phyloP scores from a whole-genome alignment of 441 rosid genomes.

The Croton setiger region DNA sequence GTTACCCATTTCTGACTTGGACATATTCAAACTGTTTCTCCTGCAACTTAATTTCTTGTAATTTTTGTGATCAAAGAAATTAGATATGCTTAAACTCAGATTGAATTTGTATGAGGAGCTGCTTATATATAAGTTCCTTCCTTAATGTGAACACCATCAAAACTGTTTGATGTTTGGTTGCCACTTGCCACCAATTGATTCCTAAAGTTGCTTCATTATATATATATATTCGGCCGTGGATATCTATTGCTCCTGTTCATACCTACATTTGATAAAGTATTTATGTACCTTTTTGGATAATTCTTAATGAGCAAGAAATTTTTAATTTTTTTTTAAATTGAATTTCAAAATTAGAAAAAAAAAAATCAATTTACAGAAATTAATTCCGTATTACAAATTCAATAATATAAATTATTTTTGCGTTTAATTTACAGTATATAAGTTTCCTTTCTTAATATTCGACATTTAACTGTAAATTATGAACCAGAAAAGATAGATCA shows the following conservation, averaged over 20 bases:
- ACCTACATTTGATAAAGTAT: background rate
- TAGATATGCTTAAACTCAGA: background rate
- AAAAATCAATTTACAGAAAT: too few species aligned
- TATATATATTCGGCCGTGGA: background rate
- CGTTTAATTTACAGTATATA: too few species aligned
- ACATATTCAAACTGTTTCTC: constrained; percentile 23
- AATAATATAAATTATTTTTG: too few species aligned
- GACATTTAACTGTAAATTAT: too few species aligned
- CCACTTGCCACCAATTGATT: background rate
- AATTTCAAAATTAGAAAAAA: too few species aligned
- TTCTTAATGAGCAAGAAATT: too few species aligned
- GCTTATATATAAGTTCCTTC: background rate
- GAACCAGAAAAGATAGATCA: too few species aligned
- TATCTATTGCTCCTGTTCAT: background rate
- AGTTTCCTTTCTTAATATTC: too few species aligned
- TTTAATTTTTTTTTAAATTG: too few species aligned
- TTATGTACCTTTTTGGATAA: too few species aligned
- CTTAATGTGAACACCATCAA: background rate
- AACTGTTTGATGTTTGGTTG: background rate
- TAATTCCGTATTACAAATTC: too few species aligned
- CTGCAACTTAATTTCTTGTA: background rate
- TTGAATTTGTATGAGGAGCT: background rate
- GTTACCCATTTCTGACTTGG: constrained; percentile 6
- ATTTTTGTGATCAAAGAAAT: too few species aligned
- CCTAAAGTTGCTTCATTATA: constrained; percentile 7